Base-by-base conservation (phyloP, 1,139 yeast genomes). In the Candida smagusa region DNA sequence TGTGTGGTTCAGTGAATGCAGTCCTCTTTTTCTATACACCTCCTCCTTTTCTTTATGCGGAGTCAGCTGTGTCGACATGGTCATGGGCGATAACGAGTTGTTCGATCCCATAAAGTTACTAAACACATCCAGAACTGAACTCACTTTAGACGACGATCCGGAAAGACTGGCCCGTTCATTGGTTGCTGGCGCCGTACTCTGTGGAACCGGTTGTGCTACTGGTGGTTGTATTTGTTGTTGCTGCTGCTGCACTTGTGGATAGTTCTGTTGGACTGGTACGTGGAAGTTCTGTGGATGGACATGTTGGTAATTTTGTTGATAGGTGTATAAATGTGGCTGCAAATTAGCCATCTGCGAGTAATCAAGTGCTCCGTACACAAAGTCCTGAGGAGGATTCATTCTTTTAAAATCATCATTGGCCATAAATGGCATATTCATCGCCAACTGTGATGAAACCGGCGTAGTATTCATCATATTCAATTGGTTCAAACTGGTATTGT, bases 51-150 rank as follows among this genome's bases (percentile, higher is more conserved):
- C 34, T 21, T 33, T 35, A 13, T 30, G 31, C 8, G 42, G 38
- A n/a, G 39, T 31, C 36, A 33, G 35, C 16, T 26, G 31, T 12
- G 38, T 33, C 29, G 38, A 38, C 31, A 36, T 23, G 3, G 41
- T 36, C 30, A 41, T 35, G 6, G 47, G 40, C 5, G 44, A 28
- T 27, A 43, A 36, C 19, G 46, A 41, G 4, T 31, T 28, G 2
- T 44, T 22, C 3, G 46, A 36, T 25, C 44, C 47, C 33, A 44
- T 42, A 26, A 42, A 37, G 35, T 38, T 41, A 31, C 42, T 45
- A 37, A 48, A 48, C 9, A 44, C 49, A 21, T 48, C 52, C 30
- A 45, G 43, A 3, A 41, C 43, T 7, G 36, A 25, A 12, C 31
- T 33, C 12, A 37, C n/a, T 12, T 36, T 31, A 12, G 35, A 31